Evolutionary conservation across 768 basidiomycete species (phyloP).

Genomic region (Naganishia onofrii): DNA sequence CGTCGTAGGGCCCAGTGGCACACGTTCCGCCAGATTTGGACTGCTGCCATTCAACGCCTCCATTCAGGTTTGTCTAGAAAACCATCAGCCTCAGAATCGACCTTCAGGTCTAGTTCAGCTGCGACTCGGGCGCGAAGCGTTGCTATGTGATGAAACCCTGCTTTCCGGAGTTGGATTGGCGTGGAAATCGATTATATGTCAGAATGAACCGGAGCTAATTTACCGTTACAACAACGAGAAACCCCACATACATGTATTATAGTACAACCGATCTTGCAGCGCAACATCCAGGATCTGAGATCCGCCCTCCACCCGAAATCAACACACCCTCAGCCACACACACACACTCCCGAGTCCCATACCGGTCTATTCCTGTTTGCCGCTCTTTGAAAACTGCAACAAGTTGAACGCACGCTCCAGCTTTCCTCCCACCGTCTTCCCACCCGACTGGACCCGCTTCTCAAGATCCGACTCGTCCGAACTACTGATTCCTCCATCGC

Average conservation of each 20-base stretch:
- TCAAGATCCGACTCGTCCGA: slow-evolving; percentile 43
- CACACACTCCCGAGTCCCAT: background rate
- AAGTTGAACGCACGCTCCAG: slow-evolving; percentile 22
- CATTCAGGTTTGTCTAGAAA: too few relatives aligned
- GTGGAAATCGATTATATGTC: background rate
- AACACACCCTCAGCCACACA: background rate
- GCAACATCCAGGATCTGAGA: background rate
- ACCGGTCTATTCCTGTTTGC: background rate
- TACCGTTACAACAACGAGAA: background rate
- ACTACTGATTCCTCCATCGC: slow-evolving; percentile 39
- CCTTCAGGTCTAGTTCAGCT: too few relatives aligned
- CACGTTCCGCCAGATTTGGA: too few relatives aligned
- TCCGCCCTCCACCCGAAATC: background rate
- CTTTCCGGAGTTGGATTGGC: background rate
- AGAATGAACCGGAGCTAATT: background rate
- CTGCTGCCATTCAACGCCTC: too few relatives aligned
- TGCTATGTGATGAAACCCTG: too few relatives aligned
- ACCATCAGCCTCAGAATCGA: too few relatives aligned
- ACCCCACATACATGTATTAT: background rate
- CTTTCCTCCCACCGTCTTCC: slow-evolving; percentile 3
- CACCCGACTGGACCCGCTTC: slow-evolving; percentile 29
- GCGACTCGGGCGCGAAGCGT: too few relatives aligned
- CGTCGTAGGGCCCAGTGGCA: too few relatives aligned
- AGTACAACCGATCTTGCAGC: background rate
- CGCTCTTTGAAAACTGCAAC: slow-evolving; percentile 8